Evolutionary conservation across 2,329 filamentous ascomycete genomes (phyloP), one percentile per base, ranked within the genome.

Genomic region (Lachnellula subtilissima): DNA sequence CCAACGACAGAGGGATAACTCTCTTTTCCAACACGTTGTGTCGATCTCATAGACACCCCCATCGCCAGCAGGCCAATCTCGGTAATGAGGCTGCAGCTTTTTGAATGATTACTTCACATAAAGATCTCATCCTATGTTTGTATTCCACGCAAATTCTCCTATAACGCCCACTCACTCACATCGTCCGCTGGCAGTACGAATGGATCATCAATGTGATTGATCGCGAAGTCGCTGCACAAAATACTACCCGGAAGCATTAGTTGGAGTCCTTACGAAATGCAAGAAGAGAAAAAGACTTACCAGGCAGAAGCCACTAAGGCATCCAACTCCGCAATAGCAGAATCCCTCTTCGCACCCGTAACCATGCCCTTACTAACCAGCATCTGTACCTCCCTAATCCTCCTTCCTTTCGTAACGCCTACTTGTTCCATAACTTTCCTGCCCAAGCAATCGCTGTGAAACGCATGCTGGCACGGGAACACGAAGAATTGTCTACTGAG

Each of bases 401-500:
- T 80, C 70, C 86, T 86, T 15, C 87, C 85, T 73, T 87, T 89
- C 17, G 84, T 87, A 51, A 86, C 77, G 0, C 91, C 90, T 1
- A 87, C 86, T 62, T 91, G 86, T 71, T 93, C 89, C 52, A 97
- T 80, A 0, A 97, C 91, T 68, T 88, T 88, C 66, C 84, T 86
- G 0, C 91, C 93, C 49, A 99, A 75, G 71, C 94, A 99, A 70
- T 99, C 94, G 43, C 89, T 93, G 72, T 99, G 94, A 69, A 99
- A 99, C 3, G 92, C 89, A 73, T 99, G 94, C 76, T 99, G 94
- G 72, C 94, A 99, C 0, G 94, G 94, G 64, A 99, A 99, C 17
- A 99, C 94, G 65, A 97, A 99, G 74, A 99, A 99, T 67, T 97
- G 92, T 53, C 92, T 77, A 68, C 89, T 92, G 15, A 99, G 79